These are phyloP conservation scores for Neonectria neomacrospora DNA, from an alignment of 2,329 filamentous ascomycete genomes.

Conservation along the genomic window DNA sequence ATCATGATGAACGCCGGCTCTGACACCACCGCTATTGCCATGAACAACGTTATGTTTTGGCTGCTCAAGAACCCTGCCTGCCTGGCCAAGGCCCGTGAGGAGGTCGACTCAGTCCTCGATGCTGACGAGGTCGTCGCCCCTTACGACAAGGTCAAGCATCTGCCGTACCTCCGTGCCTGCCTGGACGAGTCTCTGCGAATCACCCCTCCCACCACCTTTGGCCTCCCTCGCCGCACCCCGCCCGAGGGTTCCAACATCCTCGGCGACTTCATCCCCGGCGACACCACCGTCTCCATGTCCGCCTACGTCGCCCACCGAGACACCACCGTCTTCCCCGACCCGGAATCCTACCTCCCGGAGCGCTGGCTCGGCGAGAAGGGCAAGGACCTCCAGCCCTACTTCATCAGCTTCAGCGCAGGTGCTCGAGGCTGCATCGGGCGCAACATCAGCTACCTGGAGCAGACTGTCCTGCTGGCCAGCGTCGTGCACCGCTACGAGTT, in stretches of 20 bases:
- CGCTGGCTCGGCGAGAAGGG: constrained; percentile 53
- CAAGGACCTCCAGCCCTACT: constrained; percentile 50
- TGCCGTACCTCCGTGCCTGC: constrained; percentile 63
- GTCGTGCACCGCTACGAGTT: constrained; percentile 57
- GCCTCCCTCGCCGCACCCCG: constrained; percentile 43
- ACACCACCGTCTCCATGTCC: constrained; percentile 54
- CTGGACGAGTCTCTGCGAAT: constrained; percentile 60
- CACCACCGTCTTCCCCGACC: constrained; percentile 52
- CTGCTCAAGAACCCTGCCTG: constrained; percentile 59
- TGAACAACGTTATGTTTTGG: constrained; percentile 64
- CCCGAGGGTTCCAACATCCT: constrained; percentile 46
- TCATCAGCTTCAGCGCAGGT: constrained; percentile 56
- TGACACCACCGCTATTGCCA: constrained; percentile 60
- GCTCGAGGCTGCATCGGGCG: constrained; percentile 55
- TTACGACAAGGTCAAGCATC: constrained; percentile 61
- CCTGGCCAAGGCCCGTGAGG: constrained; percentile 54
- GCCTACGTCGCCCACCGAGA: constrained; percentile 53
- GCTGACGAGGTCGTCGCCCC: constrained; percentile 56
- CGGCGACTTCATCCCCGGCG: constrained; percentile 49
- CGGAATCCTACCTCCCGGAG: constrained; percentile 53
- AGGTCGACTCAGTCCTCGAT: constrained; percentile 58
- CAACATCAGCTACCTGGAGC: constrained; percentile 57
- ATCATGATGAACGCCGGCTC: constrained; percentile 65
- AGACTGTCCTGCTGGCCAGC: constrained; percentile 56
- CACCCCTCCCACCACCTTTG: constrained; percentile 44